Percentiles rank a stretch among this genome's conserved stretches.
Conservation (phyloP, 257 asterid genomes). For the Petrea volubilis region DNA sequence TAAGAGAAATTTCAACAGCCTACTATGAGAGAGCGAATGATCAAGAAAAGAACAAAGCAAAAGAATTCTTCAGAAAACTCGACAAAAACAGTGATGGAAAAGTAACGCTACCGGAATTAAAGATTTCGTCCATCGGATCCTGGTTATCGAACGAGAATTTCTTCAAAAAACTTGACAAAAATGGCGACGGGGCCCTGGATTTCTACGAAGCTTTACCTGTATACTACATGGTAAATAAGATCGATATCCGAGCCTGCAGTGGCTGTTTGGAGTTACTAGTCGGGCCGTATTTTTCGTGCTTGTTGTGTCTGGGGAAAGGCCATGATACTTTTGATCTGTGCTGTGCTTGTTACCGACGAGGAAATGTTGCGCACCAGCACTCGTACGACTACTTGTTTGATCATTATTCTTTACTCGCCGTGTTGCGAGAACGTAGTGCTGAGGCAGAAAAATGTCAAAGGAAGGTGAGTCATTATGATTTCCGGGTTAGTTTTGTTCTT, state of each 20-base stretch:
- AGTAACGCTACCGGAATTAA: background rate
- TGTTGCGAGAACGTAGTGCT: no score
- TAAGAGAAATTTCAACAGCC: background rate
- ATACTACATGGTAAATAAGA: background rate
- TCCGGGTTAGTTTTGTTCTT: no score
- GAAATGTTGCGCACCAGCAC: background rate
- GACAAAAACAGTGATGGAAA: background rate
- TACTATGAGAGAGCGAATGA: background rate
- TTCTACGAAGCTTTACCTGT: background rate
- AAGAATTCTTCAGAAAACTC: background rate
- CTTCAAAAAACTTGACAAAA: background rate
- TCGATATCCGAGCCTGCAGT: background rate
- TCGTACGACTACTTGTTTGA: background rate
- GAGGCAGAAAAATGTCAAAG: background rate
- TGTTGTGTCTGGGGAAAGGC: background rate
- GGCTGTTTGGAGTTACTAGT: background rate
- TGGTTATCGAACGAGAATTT: background rate
- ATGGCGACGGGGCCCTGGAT: slow-evolving; percentile 1
- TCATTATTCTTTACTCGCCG: no score
- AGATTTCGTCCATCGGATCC: background rate
- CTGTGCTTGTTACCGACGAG: background rate
- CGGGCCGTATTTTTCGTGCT: background rate
- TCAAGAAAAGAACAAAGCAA: background rate
- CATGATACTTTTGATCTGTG: background rate
- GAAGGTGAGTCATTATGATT: background rate